Evolutionary conservation across 768 basidiomycete genomes (phyloP), one percentile per base, ranked within the genome.

Genomic region (Pleurotus tuber-regium): DNA sequence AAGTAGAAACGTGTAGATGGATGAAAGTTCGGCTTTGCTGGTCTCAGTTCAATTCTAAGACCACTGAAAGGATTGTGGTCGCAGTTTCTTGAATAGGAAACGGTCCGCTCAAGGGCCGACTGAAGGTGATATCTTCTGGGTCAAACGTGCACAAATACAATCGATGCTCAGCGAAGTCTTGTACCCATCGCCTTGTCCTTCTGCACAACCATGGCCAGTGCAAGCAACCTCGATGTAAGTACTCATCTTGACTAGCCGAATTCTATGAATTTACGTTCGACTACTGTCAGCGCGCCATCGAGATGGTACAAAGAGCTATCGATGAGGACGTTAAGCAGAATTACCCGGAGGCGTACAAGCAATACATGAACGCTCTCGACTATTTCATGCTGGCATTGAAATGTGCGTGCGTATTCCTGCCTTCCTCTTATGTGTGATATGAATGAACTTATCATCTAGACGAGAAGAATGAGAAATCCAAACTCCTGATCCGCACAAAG

Each of bases 331-430:
- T 79, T 55, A 93, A 93, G 67, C 86, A 89, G 68, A 92, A 97
- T 70, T 99, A 98, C 72, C 74, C 81, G 4, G 93, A 95, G 61
- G 95, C 95, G 16, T 96, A 92, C 81, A 95, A 90, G 73, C 81
- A 85, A 57, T 97, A 97, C 71, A 87, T 89, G 75, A 96, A 98
- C 77, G 80, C 92, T 1, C 79, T 98, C 54, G 97, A 99, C 65
- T 99, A 96, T 66, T 99, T 99, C 69, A 92, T 98, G 89, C 89
- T 98, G 58, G 94, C 95, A 7, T 76, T 92, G 65, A 95, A 94
- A 70, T 95, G 93, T 94, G 57, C 31, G 46, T 48, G 35, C 53
- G 83, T 70, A 38, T 4, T 7, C 30, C 25, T 12, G 19, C 28
- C 41, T 10, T 38, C 43, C 14, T 31, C 38, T 25, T 42, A 35